Evolutionary conservation across 495 filamentous ascomycete genomes (phyloP).

Genomic region (Hypoxylon crocopeplum): DNA sequence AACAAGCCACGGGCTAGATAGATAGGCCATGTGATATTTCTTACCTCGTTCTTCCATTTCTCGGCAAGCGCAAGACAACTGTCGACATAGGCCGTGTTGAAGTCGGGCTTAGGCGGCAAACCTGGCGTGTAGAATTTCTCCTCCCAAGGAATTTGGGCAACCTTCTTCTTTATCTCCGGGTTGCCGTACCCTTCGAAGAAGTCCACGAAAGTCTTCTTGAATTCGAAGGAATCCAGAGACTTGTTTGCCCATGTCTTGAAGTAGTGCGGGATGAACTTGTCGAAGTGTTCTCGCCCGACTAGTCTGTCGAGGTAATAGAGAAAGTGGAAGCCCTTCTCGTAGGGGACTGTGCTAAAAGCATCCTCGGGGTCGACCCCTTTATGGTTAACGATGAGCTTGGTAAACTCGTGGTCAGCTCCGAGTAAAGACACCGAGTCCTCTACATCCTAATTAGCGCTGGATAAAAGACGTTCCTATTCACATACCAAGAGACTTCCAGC

Average conservation of each 20-base stretch:
- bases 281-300: conserved; percentile 84
- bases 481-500: conserved; percentile 68
- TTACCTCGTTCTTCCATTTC: conserved; percentile 69
- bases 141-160: conserved; percentile 84
- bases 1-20: neutral
- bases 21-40: conserved; percentile 3
- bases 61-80: conserved; percentile 80
- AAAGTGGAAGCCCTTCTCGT: conserved; percentile 68
- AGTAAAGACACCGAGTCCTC: conserved; percentile 78
- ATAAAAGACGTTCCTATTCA: conserved; percentile 21
- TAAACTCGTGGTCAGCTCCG: conserved; percentile 87
- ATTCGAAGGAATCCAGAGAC: conserved; percentile 90
- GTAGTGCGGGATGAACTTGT: conserved; percentile 94
- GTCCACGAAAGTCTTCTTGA: conserved; percentile 82
- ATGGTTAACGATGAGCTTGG: conserved; percentile 83
- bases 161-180: conserved; percentile 64
- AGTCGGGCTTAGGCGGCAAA: conserved; percentile 85
- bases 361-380: conserved; percentile 94
- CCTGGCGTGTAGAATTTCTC: conserved; percentile 84
- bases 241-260: conserved; percentile 81
- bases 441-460: conserved; percentile 43
- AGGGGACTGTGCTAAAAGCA: conserved; percentile 87
- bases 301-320: conserved; percentile 85
- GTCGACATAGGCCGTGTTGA: conserved; percentile 87
- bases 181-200: conserved; percentile 78